A percentile compares a stretch with the other conserved stretches of the same genome.
These are phyloP conservation scores for Thamnidium elegans DNA, from an alignment of 192 early-diverging fungal species.

Conservation along the genomic window DNA sequence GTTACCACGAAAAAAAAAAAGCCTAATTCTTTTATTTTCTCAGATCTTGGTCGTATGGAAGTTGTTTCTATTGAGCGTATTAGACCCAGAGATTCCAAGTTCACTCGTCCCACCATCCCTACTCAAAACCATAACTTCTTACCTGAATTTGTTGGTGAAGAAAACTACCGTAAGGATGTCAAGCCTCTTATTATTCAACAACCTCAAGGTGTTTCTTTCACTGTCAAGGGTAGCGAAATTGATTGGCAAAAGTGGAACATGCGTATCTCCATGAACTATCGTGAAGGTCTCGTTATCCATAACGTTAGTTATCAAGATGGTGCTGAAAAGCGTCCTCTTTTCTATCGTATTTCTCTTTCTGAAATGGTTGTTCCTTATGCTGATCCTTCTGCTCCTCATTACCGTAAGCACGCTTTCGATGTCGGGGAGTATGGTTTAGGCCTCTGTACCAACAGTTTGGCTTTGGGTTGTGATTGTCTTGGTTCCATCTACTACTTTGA, in stretches of 20 bases:
- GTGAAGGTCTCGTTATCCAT: conserved; percentile 42
- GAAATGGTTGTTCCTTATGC: conserved; percentile 45
- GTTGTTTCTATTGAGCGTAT: conserved; percentile 39
- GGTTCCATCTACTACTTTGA: conserved; percentile 45
- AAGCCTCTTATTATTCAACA: conserved; percentile 41
- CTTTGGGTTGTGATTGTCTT: conserved; percentile 40
- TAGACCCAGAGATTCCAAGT: conserved; percentile 31
- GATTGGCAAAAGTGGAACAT: conserved; percentile 46
- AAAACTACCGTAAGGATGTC: conserved; percentile 36
- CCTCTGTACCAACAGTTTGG: conserved; percentile 38
- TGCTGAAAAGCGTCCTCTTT: conserved; percentile 35
- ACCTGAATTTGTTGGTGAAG: conserved; percentile 38
- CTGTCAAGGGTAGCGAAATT: conserved; percentile 37
- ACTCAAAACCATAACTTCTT: conserved; percentile 37
- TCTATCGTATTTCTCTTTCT: conserved; percentile 41
- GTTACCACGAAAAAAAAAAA: not conserved
- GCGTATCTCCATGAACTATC: conserved; percentile 42
- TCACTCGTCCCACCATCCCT: conserved; percentile 38
- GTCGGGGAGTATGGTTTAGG: conserved; percentile 44
- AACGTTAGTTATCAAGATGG: conserved; percentile 41
- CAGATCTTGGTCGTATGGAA: conserved; percentile 33
- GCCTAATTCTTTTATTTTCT: not conserved
- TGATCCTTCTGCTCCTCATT: conserved; percentile 31
- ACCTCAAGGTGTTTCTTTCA: conserved; percentile 41
- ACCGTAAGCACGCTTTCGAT: conserved; percentile 42